Percentiles rank a stretch among this genome's conserved stretches.
Conservation (phyloP, 2,329 filamentous ascomycete species). For the Fusarium liriodendri region DNA sequence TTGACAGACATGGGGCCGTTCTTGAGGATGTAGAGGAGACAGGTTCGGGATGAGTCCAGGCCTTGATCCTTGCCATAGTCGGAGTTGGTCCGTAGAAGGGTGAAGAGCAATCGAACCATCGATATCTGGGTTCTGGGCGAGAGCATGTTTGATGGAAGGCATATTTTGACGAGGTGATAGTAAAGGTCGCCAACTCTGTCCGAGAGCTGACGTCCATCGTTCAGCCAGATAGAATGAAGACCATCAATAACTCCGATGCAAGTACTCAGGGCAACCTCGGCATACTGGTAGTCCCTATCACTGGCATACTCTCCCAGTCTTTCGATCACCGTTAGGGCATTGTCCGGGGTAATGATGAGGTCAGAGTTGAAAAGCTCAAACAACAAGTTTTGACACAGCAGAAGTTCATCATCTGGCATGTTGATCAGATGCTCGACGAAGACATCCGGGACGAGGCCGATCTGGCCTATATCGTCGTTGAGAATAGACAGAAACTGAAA, state of each 20-base stretch:
- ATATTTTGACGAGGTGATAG: conserved; percentile 76
- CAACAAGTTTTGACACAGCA: conserved; percentile 63
- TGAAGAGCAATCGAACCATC: conserved; percentile 76
- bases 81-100: conserved; percentile 73
- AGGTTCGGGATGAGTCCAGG: conserved; percentile 73
- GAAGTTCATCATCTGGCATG: conserved; percentile 63
- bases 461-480: conserved; percentile 55
- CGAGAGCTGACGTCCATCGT: conserved; percentile 69
- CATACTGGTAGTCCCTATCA: conserved; percentile 73
- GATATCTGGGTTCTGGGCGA: conserved; percentile 76
- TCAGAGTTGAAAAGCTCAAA: conserved; percentile 66
- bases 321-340: conserved; percentile 61
- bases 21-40: conserved; percentile 78
- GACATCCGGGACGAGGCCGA: conserved; percentile 60
- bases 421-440: conserved; percentile 64
- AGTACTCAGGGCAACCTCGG: conserved; percentile 76
- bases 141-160: conserved; percentile 74
- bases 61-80: conserved; percentile 72
- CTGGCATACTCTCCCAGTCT: conserved; percentile 64
- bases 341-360: conserved; percentile 59
- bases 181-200: conserved; percentile 81
- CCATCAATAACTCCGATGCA: conserved; percentile 76
- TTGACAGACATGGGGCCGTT: conserved; percentile 77
- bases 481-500: conserved; percentile 59
- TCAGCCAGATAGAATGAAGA: conserved; percentile 72